Evolutionary conservation across 139 green algal genomes (phyloP).

Genomic region (Trebouxia sp.): DNA sequence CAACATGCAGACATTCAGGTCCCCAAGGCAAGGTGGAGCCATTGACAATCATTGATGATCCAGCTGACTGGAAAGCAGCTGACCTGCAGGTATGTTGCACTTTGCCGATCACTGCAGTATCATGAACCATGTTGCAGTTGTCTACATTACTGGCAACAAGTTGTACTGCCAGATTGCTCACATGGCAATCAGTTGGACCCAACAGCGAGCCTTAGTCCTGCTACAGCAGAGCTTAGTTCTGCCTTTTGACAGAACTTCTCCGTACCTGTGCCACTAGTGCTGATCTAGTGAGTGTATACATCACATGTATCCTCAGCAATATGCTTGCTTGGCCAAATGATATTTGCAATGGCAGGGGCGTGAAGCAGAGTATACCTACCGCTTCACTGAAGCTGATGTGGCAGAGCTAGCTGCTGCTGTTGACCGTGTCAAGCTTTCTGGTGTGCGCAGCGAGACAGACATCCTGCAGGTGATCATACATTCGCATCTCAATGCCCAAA

Average conservation of each 20-base stretch:
- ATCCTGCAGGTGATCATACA: constrained; percentile 12
- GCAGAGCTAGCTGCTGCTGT: constrained; percentile 20
- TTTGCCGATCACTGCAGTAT: not conserved
- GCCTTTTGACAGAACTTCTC: too few relatives aligned
- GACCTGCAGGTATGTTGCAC: not conserved
- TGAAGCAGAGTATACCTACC: constrained; percentile 29
- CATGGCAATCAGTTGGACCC: too few relatives aligned
- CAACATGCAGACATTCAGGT: constrained; percentile 34
- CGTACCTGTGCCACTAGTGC: too few relatives aligned
- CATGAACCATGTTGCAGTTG: too few relatives aligned
- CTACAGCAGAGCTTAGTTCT: too few relatives aligned
- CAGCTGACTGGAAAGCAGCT: constrained; percentile 16
- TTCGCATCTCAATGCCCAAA: not conserved
- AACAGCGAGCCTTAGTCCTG: too few relatives aligned
- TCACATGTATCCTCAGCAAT: too few relatives aligned
- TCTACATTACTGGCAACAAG: not conserved
- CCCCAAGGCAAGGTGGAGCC: constrained; percentile 42
- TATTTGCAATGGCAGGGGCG: not conserved
- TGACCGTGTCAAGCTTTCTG: not conserved
- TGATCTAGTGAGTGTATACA: too few relatives aligned
- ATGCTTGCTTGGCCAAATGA: not conserved
- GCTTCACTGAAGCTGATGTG: not conserved
- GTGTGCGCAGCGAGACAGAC: constrained; percentile 24
- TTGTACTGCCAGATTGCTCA: too few relatives aligned
- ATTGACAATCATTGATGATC: constrained; percentile 43